Base-by-base conservation (phyloP, 768 basidiomycete species). In the Tulasnella sp. region DNA sequence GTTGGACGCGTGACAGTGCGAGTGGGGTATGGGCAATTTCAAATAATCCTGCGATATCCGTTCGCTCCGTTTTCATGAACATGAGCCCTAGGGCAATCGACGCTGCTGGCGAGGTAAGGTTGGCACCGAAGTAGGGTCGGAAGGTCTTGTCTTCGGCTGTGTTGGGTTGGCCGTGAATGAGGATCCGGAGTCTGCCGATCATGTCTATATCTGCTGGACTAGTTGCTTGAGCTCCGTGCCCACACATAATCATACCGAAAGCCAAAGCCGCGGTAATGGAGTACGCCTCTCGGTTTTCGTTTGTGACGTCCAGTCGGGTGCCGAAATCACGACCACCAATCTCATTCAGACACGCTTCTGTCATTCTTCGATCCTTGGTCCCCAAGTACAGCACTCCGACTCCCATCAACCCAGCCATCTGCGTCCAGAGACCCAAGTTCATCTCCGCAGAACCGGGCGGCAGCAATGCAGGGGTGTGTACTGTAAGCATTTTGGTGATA, bases 171-270 rank as follows among this genome's bases (percentile, higher is more conserved):
- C 96, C 94, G 77, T 94, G 92, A 72, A 97, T 89, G 44, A 96
- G 88, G n/a, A 90, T 84, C 52, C 90, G 91, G 71, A 98, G 85
- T 38, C 92, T 90, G 42, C 89, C 88, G 24, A 97, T 85, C 73
- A 94, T 87, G 16, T 88, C 87, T 79, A 91, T 85, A 81, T 98
- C 97, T 0, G 94, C 94, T 1, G 93, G 93, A 44, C 92, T 91
- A 10, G 88, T 88, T 0, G 90, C 88, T 31, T 82, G 82, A 3
- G 84, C 83, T 1, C 98, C 97, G 82, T 92, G 92, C 8, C 95
- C 97, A 21, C 99, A 89, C 93, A 98, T 97, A 85, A 97, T 93
- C 91, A 98, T 94, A 6, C 98, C 98, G 83, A 98, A 98, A 0
- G 94, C 92, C 40, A 98, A 89, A 12, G 94, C 95, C 3, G 95